These are phyloP conservation scores for Ichthyophthirius multifiliis DNA, from an alignment of 169 alveolate species.

Conservation along the genomic window DNA sequence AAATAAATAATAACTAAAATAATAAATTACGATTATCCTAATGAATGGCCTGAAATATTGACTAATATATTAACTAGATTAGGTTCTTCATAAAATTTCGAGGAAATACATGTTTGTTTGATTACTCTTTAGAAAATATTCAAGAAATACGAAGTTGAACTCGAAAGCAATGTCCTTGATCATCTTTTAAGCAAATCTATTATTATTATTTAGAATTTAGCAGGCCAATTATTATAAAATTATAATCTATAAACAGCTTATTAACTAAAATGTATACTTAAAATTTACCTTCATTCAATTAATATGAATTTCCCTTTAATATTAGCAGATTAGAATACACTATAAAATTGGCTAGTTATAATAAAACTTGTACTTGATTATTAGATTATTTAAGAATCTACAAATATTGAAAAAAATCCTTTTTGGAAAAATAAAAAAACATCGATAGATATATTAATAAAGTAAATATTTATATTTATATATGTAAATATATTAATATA, in stretches of 20 bases:
- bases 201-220: not conserved
- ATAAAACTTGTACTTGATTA: not conserved
- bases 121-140: not conserved
- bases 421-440: not conserved
- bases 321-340: not conserved
- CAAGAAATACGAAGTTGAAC: not conserved
- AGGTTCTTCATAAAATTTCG: not conserved
- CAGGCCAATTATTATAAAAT: not conserved
- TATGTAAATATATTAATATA: not conserved
- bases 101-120: not conserved
- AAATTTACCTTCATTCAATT: not conserved
- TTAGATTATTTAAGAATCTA: not conserved
- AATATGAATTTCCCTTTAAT: not conserved
- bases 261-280: not conserved
- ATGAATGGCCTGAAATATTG: not conserved
- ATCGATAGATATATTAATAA: not conserved
- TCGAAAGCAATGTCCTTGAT: not conserved
- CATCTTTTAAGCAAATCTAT: not conserved
- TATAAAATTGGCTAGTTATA: constrained; percentile 4
- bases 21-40: not conserved
- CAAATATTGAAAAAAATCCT: not conserved
- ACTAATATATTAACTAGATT: not conserved
- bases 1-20: not conserved
- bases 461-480: not conserved
- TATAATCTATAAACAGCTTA: not conserved